Base-by-base conservation (phyloP, 2,329 filamentous ascomycete species). In the Cercospora sp. region DNA sequence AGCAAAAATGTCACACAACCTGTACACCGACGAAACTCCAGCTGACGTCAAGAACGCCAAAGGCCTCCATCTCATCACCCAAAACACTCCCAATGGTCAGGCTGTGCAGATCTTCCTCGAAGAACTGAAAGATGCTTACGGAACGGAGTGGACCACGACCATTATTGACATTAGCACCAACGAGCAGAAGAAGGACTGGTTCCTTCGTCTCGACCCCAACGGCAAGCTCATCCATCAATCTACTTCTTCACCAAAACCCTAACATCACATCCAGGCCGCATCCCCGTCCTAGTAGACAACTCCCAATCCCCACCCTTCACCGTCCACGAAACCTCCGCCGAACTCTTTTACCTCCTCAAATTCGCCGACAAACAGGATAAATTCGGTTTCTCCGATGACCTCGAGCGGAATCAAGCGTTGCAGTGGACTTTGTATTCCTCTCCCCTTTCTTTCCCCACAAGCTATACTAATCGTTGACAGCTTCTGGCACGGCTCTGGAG, bases 181-280 rank as follows among this genome's bases (percentile, higher is more conserved):
- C 71, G 84, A 83, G 70, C 84, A 87, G 72, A 87, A 87, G 79
- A 84, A 85, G 66, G 84, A 86, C 59, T 86, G 83, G 83, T 85
- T 84, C 72, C 77, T 85, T 4, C 76, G 79, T 12, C 76, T 85
- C 10, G 80, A 85, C 65, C 75, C 72, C 40, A 76, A 74, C 71
- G 72, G 67, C 69, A 64, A n/a, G 26, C 30, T 24, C 57, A 18
- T 40, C 60, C 13, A 6, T 18, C 53, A 21, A 37, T 21, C n/a
- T 49, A 10, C n/a, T 21, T 10, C 43, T 49, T 5, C 7, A 21
- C 18, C 12, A 9, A 34, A 34, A 21, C 24, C 8, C 58, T 66
- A 16, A 60, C 30, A 26, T 30, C 18, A 30, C 3, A 26, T 12
- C 62, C 64, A 70, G 79, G 80, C 26, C 80, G 83, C 59, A 86